Percentiles rank a stretch among this genome's conserved stretches.
Evolutionary conservation across 2,329 filamentous ascomycete species (phyloP).

Genomic region (Thelonectria blattea): DNA sequence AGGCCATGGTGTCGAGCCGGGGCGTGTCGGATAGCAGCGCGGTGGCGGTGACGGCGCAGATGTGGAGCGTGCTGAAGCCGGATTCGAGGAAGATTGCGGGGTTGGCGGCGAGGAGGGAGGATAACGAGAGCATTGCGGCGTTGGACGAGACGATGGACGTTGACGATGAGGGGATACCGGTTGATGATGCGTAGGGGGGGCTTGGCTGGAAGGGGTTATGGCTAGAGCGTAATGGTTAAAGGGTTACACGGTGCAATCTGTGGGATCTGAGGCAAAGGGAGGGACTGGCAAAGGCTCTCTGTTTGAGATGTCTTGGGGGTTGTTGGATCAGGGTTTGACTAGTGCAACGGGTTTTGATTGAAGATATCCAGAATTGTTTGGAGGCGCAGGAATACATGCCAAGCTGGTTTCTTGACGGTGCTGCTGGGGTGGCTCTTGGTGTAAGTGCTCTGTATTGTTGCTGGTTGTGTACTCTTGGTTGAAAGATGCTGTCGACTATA

Average conservation of each 20-base stretch:
- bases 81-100: conserved; percentile 41
- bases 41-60: conserved; percentile 43
- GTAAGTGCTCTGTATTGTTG: no score
- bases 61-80: conserved; percentile 46
- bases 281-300: background rate
- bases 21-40: conserved; percentile 24
- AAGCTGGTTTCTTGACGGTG: background rate
- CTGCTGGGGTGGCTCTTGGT: background rate
- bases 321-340: background rate
- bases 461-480: no score
- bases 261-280: background rate
- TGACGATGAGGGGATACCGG: conserved; percentile 38
- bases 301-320: background rate
- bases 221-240: background rate
- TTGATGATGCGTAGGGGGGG: conserved; percentile 41
- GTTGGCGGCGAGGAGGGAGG: conserved; percentile 27
- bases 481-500: no score
- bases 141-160: conserved; percentile 38
- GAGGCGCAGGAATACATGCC: background rate
- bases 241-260: background rate
- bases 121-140: conserved; percentile 33
- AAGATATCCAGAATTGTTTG: background rate
- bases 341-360: background rate
- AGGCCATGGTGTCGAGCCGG: conserved; percentile 41
- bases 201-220: no score